Evolutionary conservation across 1,139 yeast species (phyloP), one percentile per base, ranked within the genome.

Genomic region (Suhomyces guaymorum): DNA sequence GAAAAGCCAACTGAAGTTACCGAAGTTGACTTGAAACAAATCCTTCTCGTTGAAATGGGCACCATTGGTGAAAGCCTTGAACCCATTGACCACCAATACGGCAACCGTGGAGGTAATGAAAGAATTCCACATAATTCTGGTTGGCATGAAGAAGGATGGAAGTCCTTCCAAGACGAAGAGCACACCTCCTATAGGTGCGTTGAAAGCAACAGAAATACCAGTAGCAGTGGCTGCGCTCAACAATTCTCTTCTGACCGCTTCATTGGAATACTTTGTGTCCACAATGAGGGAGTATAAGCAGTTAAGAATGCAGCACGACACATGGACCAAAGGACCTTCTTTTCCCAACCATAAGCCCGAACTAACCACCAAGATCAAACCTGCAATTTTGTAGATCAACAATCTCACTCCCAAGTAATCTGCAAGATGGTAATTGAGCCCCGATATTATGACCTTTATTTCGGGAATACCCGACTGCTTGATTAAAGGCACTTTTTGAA

Each of bases 151-250:
- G 49, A 75, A 82, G 29, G 80, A 72, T 4, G 83, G 78, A 41
- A 85, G 68, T 42, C 78, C 78, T 51, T 90, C 97, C 19, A 90
- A 62, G 3, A 89, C 85, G 59, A 90, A 90, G 19, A 90, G 60
- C 1, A 90, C 95, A 4, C 97, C 97, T 11, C 97, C 97, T 39
- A 90, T 86, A 1, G 97, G 97, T 0, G 97, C 84, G 37, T 89
- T 89, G 61, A 90, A 90, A 0, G 97, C 97, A 3, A 87, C 90
- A 0, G 96, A 86, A 10, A 90, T 90, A 7, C 97, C 97, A 1
- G 95, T 88, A 0, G 96, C 95, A 1, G 94, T 78, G 1, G 96
- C 94, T 0, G 97, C 95, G 22, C 86, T 76, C 25, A 88, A 62
- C 38, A 78, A 64, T 50, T 82, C 92, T 42, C 89, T 65, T 41